Percentiles rank a stretch among this genome's conserved stretches.
Conservation (phyloP, 2,329 filamentous ascomycete genomes). For the Ustilaginoidea virens region DNA sequence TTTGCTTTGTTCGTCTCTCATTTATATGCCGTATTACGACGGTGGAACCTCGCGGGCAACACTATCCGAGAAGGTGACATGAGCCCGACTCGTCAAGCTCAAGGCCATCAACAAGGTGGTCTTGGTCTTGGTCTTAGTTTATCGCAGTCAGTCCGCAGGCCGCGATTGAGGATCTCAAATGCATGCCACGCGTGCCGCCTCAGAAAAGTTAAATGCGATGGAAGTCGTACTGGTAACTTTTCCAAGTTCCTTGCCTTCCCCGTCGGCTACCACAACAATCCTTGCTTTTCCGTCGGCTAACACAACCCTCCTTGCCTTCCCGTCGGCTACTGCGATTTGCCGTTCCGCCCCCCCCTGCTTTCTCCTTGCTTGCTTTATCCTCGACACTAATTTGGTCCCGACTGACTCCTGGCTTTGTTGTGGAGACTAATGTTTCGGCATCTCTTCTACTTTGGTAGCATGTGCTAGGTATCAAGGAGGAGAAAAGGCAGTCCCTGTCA, state of each 20-base stretch:
- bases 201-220: constrained; percentile 1
- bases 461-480: neutral
- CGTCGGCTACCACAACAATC: no score
- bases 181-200: constrained; percentile 1
- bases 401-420: neutral
- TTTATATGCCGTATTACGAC: neutral
- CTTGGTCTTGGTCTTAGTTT: no score
- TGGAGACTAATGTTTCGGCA: neutral
- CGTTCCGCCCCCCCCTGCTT: no score
- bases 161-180: neutral
- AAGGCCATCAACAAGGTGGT: neutral
- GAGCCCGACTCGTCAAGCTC: neutral
- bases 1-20: neutral
- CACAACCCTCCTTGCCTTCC: no score
- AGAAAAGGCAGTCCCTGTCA: no score
- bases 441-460: neutral
- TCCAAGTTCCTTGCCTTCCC: no score
- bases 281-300: no score
- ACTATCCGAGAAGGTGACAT: neutral
- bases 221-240: neutral
- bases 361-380: no score
- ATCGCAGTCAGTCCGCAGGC: neutral
- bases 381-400: no score
- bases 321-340: no score
- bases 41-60: neutral